A percentile compares a stretch with the other conserved stretches of the same genome.
Conservation (phyloP, 148 eudicot species). For the Fagopyrum homotropicum region DNA sequence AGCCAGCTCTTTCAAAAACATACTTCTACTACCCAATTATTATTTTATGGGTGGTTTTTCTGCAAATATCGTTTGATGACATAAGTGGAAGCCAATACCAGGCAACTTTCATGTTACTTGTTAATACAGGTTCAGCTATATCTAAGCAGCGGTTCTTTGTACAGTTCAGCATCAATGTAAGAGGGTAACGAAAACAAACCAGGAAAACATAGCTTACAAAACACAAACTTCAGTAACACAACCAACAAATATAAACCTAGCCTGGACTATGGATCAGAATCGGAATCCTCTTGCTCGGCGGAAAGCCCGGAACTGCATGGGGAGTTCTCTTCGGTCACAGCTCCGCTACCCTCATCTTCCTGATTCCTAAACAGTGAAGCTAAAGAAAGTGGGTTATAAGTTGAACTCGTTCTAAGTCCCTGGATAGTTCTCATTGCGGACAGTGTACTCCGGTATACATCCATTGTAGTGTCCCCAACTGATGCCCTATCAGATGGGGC, state of each 20-base stretch:
- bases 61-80: not conserved
- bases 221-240: not conserved
- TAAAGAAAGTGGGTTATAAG: constrained; percentile 67
- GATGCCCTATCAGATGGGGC: constrained; percentile 25
- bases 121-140: not conserved
- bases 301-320: constrained; percentile 28
- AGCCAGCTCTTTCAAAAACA: too few relatives aligned
- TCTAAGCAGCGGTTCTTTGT: not conserved
- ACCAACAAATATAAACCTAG: not conserved
- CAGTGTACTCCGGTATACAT: constrained; percentile 60
- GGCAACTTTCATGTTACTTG: not conserved
- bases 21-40: too few relatives aligned
- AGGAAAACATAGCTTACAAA: not conserved
- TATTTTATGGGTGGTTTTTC: too few relatives aligned
- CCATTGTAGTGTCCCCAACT: constrained; percentile 45
- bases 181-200: not conserved
- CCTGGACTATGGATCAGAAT: constrained; percentile 20
- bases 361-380: constrained; percentile 55
- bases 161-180: not conserved
- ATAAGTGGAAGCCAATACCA: not conserved
- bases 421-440: constrained; percentile 77
- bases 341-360: constrained; percentile 65
- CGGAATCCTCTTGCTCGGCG: constrained; percentile 21
- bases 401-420: constrained; percentile 80
- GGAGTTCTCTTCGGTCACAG: constrained; percentile 69